A percentile compares a stretch with the other conserved stretches of the same genome.
phyloP scores from a whole-genome alignment of 345 rosid species.

The Euphorbia pulcherrima region DNA sequence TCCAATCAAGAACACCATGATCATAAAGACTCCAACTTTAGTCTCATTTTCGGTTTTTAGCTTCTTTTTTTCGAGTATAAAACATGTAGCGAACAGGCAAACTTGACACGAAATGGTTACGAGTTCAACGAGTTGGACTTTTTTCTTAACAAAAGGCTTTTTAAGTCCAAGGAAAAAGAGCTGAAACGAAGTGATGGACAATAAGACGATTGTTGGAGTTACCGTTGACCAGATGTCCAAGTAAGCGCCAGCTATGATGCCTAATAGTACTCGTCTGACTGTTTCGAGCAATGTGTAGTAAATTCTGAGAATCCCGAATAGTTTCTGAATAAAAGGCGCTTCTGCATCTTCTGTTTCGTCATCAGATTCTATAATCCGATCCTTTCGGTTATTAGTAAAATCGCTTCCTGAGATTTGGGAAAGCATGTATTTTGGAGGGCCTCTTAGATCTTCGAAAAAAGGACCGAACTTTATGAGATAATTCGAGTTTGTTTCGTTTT shows the following conservation, averaged over 20 bases:
- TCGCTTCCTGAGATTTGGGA: conserved; percentile 62
- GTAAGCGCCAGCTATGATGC: conserved; percentile 63
- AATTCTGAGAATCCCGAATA: conserved; percentile 89
- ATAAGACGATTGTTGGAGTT: conserved; percentile 46
- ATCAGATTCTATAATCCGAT: conserved; percentile 71
- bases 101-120: conserved; percentile 57
- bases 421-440: conserved; percentile 96
- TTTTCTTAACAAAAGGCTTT: conserved; percentile 92
- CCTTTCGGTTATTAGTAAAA: conserved; percentile 42
- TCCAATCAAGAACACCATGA: conserved; percentile 59
- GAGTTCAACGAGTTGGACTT: conserved; percentile 82
- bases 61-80: conserved; percentile 40
- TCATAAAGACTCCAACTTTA: conserved; percentile 61
- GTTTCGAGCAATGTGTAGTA: conserved; percentile 75
- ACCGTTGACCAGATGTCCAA: conserved; percentile 39
- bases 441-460: conserved; percentile 80
- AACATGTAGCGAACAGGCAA: conserved; percentile 50
- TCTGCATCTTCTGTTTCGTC: conserved; percentile 96
- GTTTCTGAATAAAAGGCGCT: conserved; percentile 84
- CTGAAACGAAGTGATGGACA: conserved; percentile 73
- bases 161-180: conserved; percentile 78
- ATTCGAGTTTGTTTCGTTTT: conserved; percentile 40
- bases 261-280: conserved; percentile 51
- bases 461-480: conserved; percentile 57
- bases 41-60: conserved; percentile 36